Percentiles rank a stretch among this genome's conserved stretches.
Evolutionary conservation across 352 stramenopile species (phyloP).

Genomic region (Phytophthora kernoviae): DNA sequence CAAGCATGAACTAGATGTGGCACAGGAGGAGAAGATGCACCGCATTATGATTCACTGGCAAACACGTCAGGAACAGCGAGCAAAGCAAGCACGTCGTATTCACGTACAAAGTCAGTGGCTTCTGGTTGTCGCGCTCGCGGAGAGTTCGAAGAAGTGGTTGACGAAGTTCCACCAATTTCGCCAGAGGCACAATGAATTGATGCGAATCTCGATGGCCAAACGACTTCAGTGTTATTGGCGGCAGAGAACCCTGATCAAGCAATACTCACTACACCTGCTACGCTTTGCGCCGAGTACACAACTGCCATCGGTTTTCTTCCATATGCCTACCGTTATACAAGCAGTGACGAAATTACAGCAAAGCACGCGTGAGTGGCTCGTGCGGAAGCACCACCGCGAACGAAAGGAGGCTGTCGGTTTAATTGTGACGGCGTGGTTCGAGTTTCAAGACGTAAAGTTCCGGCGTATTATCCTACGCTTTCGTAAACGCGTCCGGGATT

Average conservation of each 20-base stretch:
- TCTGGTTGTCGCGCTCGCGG: conserved; percentile 44
- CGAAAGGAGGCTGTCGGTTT: conserved; percentile 37
- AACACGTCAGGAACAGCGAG: conserved; percentile 38
- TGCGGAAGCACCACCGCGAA: conserved; percentile 24
- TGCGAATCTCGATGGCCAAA: conserved; percentile 52
- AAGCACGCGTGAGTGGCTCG: conserved; percentile 48
- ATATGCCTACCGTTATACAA: conserved; percentile 52
- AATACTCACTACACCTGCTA: conserved; percentile 24
- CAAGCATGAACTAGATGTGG: conserved; percentile 59
- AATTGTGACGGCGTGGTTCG: conserved; percentile 77
- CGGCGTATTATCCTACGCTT: conserved; percentile 79
- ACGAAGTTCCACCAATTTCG: conserved; percentile 51
- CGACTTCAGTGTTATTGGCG: conserved; percentile 66
- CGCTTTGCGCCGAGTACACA: conserved; percentile 24
- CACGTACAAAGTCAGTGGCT: conserved; percentile 68
- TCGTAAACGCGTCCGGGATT: conserved; percentile 71
- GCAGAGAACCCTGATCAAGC: conserved; percentile 28
- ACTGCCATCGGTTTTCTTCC: conserved; percentile 49
- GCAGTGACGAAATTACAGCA: conserved; percentile 49
- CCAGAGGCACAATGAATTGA: conserved; percentile 37
- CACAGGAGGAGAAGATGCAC: conserved; percentile 41
- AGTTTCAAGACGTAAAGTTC: conserved; percentile 87
- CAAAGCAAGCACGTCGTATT: conserved; percentile 34
- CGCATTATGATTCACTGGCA: conserved; percentile 61
- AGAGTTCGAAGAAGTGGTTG: conserved; percentile 43